Conservation (phyloP, 495 filamentous ascomycete genomes). For the Letharia lupina region DNA sequence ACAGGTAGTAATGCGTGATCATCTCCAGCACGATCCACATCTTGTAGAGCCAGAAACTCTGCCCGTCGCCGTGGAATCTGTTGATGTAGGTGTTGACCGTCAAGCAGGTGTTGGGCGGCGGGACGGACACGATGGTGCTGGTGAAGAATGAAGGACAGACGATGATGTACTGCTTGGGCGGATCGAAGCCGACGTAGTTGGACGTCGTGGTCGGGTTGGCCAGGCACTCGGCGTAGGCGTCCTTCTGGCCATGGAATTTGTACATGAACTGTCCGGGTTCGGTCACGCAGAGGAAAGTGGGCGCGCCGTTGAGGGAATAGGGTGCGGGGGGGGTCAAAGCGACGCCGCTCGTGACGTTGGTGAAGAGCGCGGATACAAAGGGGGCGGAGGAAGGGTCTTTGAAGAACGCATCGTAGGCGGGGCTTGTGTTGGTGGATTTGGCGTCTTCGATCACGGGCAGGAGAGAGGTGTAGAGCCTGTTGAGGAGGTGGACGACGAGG, state of each 20-base stretch:
- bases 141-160: slow-evolving; percentile 4
- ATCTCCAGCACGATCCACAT: not conserved
- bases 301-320: not conserved
- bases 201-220: not conserved
- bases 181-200: not conserved
- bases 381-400: slow-evolving; percentile 11
- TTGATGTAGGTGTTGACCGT: not conserved
- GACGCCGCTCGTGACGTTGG: not conserved
- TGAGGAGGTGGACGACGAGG: not conserved
- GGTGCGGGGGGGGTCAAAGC: not conserved
- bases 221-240: not conserved
- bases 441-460: slow-evolving; percentile 3
- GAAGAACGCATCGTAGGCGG: slow-evolving; percentile 2
- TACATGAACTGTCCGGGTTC: not conserved
- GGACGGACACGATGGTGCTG: not conserved
- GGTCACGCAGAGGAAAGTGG: not conserved
- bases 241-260: not conserved
- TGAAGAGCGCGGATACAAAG: not conserved
- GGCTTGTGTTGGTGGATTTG: not conserved
- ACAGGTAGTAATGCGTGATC: not conserved
- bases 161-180: not conserved
- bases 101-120: not conserved
- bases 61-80: not conserved
- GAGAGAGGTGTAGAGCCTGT: not conserved
- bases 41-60: not conserved